These are phyloP conservation scores for Pseudevernia furfuracea DNA, from an alignment of 495 filamentous ascomycete genomes.

Conservation along the genomic window DNA sequence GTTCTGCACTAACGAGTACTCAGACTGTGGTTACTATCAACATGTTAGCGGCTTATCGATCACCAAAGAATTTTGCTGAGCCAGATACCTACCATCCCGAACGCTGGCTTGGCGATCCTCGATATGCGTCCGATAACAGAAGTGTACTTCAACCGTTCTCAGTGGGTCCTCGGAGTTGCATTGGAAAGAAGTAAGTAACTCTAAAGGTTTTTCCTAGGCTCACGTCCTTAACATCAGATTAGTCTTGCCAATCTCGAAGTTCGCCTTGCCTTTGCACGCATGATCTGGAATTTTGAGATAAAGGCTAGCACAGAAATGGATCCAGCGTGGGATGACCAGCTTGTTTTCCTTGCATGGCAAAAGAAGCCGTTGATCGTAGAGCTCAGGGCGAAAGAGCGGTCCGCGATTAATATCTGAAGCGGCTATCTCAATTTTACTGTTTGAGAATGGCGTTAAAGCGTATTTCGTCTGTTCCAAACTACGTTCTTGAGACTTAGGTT, in stretches of 20 bases:
- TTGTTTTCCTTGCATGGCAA: slow-evolving; percentile 32
- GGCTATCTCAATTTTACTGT: too few species aligned
- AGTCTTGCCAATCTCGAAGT: slow-evolving; percentile 48
- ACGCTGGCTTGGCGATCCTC: slow-evolving; percentile 22
- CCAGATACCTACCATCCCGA: slow-evolving; percentile 22
- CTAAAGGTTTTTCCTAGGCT: neutral
- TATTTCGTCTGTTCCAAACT: too few species aligned
- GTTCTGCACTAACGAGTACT: slow-evolving; percentile 12
- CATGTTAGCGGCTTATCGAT: slow-evolving; percentile 36
- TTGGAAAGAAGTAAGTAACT: slow-evolving; percentile 24
- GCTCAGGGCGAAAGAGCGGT: slow-evolving; percentile 8
- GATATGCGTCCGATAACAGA: slow-evolving; percentile 13
- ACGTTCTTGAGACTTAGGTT: too few species aligned
- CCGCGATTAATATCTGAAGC: neutral
- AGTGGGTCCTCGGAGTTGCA: slow-evolving; percentile 20
- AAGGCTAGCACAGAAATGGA: slow-evolving; percentile 29
- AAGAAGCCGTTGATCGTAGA: slow-evolving; percentile 33
- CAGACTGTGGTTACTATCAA: slow-evolving; percentile 33
- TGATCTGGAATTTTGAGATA: slow-evolving; percentile 50
- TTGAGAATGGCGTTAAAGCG: too few species aligned
- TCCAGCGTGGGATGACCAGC: slow-evolving; percentile 35
- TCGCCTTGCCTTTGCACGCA: slow-evolving; percentile 42
- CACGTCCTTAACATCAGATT: neutral
- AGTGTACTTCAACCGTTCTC: slow-evolving; percentile 21
- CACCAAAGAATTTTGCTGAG: slow-evolving; percentile 26